Evolutionary conservation across 768 basidiomycete species (phyloP), one percentile per base, ranked within the genome.

Genomic region (Cantharellus anzutake): DNA sequence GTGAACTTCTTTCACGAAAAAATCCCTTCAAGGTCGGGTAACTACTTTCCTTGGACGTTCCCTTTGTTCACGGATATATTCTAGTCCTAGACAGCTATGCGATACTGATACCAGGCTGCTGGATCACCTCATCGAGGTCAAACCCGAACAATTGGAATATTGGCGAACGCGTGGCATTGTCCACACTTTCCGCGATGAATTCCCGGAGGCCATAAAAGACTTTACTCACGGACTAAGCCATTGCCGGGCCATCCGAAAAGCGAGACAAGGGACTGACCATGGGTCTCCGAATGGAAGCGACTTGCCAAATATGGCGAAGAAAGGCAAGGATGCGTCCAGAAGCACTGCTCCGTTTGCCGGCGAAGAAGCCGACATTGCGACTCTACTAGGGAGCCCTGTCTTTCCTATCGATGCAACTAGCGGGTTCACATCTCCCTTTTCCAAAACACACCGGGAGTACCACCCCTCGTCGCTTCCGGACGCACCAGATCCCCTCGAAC

Each of bases 1-100:
- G 88, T 93, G 2, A 84, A 91, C 66, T 93, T 93, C 68, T 93
- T 93, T 71, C 90, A 93, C 65, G 89, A 93, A 67, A 92, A 90
- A 72, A 93, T 93, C 64, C 90, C 90, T 29, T 92, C 90, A 59
- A 77, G 89, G 88, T 91, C 62, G 61, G 77, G 57, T 41, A n/a
- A 3, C 3, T 48, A 11, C 44, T 29, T 29, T 11, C 29, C 11
- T 48, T 29, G 7, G 35, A 55, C 20, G 35, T 5, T 34, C 2
- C 39, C 35, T 55, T 55, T 41, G 20, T 37, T 11, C 41, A 38
- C 20, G 40, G 37, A 37, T 41, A 37, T 35, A 5, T 37, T 59
- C 67, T 60, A 57, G 65, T 4, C 62, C 63, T 65, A 88, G 89
- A 64, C 89, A 91, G 71, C 73, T 92, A 60, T 86, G 88, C 44